These are phyloP conservation scores for Nymphaea colorata DNA, from an alignment of 164 flowering plant genomes.

Conservation along the genomic window DNA sequence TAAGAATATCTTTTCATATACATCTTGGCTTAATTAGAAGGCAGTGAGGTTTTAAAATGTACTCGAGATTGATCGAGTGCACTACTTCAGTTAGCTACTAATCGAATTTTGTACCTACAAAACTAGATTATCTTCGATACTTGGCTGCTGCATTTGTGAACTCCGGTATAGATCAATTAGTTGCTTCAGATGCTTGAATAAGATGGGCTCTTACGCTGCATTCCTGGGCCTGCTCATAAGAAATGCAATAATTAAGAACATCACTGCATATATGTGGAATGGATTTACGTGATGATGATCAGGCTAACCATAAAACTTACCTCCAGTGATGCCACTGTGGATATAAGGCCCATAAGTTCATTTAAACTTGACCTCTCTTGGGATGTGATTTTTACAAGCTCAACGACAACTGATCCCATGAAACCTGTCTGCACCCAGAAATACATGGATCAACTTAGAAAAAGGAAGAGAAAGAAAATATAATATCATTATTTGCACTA, in stretches of 20 bases:
- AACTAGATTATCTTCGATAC: too few species aligned
- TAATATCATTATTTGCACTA: too few species aligned
- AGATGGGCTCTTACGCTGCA: slow-evolving; percentile 23
- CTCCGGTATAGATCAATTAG: neutral
- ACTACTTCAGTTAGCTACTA: too few species aligned
- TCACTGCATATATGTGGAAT: neutral
- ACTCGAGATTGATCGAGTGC: too few species aligned
- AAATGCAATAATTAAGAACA: neutral
- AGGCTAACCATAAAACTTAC: slow-evolving; percentile 14
- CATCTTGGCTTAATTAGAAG: too few species aligned
- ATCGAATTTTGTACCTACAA: too few species aligned
- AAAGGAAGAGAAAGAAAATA: neutral
- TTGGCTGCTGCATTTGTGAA: too few species aligned
- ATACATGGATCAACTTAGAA: neutral
- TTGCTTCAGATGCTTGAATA: slow-evolving; percentile 18
- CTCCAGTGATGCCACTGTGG: slow-evolving; percentile 20
- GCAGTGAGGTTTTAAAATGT: too few species aligned
- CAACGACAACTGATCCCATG: slow-evolving; percentile 20
- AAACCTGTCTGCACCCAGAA: neutral
- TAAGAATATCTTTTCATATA: too few species aligned
- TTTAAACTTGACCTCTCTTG: slow-evolving; percentile 26
- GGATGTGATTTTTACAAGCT: slow-evolving; percentile 18
- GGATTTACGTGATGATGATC: neutral
- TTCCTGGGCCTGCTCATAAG: slow-evolving; percentile 35
- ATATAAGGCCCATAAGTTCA: slow-evolving; percentile 21